Conservation (phyloP, 257 asterid species). For the Ilex aquifolium region DNA sequence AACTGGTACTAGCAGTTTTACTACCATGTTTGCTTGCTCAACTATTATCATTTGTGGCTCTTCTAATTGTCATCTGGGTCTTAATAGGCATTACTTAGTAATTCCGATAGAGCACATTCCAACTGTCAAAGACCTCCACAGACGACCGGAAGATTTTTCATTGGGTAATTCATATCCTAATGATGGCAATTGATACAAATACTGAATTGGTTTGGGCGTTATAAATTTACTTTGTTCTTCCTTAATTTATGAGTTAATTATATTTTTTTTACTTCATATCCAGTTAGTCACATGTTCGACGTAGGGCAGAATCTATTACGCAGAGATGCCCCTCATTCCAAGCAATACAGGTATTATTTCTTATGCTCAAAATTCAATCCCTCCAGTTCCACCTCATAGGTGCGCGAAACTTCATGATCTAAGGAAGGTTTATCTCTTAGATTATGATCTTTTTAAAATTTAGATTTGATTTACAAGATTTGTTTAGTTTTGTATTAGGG, state of each 20-base stretch:
- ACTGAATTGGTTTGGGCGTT: neutral
- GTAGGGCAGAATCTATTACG: slow-evolving; percentile 60
- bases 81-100: slow-evolving; percentile 82
- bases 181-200: neutral
- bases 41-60: neutral
- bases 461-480: no score
- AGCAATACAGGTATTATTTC: slow-evolving; percentile 47
- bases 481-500: no score
- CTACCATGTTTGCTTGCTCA: neutral
- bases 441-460: no score
- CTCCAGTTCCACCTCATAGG: neutral
- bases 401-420: neutral
- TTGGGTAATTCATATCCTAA: slow-evolving; percentile 36
- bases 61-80: neutral
- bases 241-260: slow-evolving; percentile 13
- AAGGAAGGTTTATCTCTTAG: no score
- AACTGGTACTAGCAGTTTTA: neutral
- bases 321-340: slow-evolving; percentile 69
- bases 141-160: slow-evolving; percentile 47
- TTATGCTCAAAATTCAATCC: neutral
- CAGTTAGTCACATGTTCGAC: slow-evolving; percentile 75
- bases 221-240: neutral
- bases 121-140: slow-evolving; percentile 57
- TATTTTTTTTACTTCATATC: slow-evolving; percentile 9
- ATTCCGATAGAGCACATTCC: slow-evolving; percentile 79